Evolutionary conservation across 139 green algal genomes (phyloP), one percentile per base, ranked within the genome.

Genomic region (Chlorella ohadii): DNA sequence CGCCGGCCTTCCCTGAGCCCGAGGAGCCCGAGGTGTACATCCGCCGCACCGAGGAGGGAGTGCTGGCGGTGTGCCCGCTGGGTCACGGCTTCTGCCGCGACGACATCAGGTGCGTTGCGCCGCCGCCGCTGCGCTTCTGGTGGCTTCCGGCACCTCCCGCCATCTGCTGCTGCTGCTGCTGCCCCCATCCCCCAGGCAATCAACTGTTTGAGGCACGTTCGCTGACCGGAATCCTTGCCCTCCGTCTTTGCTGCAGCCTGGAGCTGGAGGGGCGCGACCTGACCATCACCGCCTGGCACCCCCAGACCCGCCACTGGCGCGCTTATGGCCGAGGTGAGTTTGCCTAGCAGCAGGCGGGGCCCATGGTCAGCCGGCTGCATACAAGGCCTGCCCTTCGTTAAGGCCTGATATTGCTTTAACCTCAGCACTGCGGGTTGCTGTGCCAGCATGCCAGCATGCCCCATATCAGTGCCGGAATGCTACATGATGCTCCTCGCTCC

Each of bases 211-310:
- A n/a, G n/a, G n/a, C n/a, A n/a, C n/a, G n/a, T n/a, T n/a, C n/a
- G n/a, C n/a, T n/a, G n/a, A n/a, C n/a, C n/a, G n/a, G n/a, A n/a
- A n/a, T n/a, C n/a, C n/a, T n/a, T n/a, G n/a, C n/a, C n/a, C n/a
- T n/a, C n/a, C n/a, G n/a, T n/a, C n/a, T n/a, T n/a, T n/a, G 47
- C 72, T 27, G 74, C 74, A 81, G 74, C 41, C 74, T 81, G 31
- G 17, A 61, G 9, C 55, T 81, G 31, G 36, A 51, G 28, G 55
- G 74, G 4, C 33, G 33, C 23, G 51, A 39, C 74, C 51, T 81
- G 4, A 56, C 55, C 74, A 68, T 81, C 55, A 81, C 74, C 34
- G 74, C 74, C 56, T 81, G 34, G 55, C 74, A 81, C 74, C 74
- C 74, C 22, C 33, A 36, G 55, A 81, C 74, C 34, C 33, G 31